Base-by-base conservation (phyloP, 805 yeast species). In the Yamadazyma sp. region DNA sequence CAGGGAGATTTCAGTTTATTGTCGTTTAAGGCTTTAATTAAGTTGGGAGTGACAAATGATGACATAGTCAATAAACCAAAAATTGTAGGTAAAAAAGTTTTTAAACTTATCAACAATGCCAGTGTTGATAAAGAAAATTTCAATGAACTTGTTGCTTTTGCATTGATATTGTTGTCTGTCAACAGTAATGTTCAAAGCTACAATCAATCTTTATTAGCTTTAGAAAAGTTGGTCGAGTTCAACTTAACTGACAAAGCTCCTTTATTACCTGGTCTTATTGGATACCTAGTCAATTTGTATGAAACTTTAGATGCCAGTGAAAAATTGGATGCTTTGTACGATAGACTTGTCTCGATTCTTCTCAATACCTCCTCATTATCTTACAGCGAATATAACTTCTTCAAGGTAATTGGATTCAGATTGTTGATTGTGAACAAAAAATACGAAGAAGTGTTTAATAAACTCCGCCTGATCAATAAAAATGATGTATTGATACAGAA, bases 261-360 rank as follows among this genome's bases (percentile, higher is more conserved):
- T 6, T 71, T 69, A 41, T 32, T 52, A 28, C 82, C 85, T 3
- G 75, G 77, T 3, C 53, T 82, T 30, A 62, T 74, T 26, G 76
- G 78, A 18, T 58, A 72, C 4, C 56, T 80, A 19, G 62, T 73
- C 7, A 63, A 75, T 10, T 50, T 81, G 5, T 77, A 74, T 53
- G 82, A 76, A 44, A 42, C 54, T 9, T 55, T 70, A 29, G 70
- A 73, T 28, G 61, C 62, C 16, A 37, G 44, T 2, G 52, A 50
- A 2, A 49, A 73, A 13, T 57, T 74, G 31, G 34, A 46, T 5
- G 47, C 49, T 36, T 34, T 54, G 4, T 39, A 50, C 7, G 24
- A 39, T 10, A 33, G 46, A 4, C 44, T 62, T 35, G 31, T 47
- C n/a, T 44, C 38, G 11, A 43, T 47, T 14, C 37, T 59, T 11